Percentiles rank a stretch among this genome's conserved stretches.
phyloP scores from a whole-genome alignment of 495 filamentous ascomycete species.

The Halenospora varia region DNA sequence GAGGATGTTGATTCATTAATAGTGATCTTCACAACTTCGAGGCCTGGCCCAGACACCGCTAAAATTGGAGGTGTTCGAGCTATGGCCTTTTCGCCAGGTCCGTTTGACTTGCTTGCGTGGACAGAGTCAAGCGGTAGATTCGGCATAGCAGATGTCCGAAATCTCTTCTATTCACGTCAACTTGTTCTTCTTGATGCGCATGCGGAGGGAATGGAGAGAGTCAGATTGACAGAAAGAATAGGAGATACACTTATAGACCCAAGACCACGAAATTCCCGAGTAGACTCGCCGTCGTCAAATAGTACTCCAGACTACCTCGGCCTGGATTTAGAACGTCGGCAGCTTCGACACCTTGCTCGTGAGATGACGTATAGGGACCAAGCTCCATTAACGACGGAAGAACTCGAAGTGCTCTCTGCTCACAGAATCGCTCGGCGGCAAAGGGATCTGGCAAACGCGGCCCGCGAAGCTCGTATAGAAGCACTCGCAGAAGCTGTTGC shows the following conservation, averaged over 20 bases:
- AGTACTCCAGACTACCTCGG: conserved; percentile 22
- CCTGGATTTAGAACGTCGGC: conserved; percentile 21
- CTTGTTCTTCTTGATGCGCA: conserved; percentile 59
- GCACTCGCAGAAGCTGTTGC: not conserved
- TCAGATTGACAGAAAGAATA: conserved; percentile 13
- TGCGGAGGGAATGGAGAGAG: conserved; percentile 39
- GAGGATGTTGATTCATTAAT: conserved; percentile 35
- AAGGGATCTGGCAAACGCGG: conserved; percentile 29
- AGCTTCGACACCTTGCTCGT: conserved; percentile 17
- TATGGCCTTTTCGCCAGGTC: conserved; percentile 86
- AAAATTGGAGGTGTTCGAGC: conserved; percentile 72
- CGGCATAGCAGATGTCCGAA: conserved; percentile 79
- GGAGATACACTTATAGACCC: conserved; percentile 20
- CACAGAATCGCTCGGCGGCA: conserved; percentile 42
- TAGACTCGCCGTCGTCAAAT: conserved; percentile 10
- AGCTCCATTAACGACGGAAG: conserved; percentile 38
- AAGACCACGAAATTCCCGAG: conserved; percentile 19
- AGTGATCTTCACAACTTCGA: conserved; percentile 50
- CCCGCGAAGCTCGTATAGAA: conserved; percentile 19
- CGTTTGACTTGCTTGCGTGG: conserved; percentile 91
- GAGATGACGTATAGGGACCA: conserved; percentile 24
- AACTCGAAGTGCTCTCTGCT: conserved; percentile 44
- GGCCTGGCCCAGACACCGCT: conserved; percentile 46
- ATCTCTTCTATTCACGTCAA: conserved; percentile 71
- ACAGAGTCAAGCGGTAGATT: conserved; percentile 82